These are phyloP conservation scores for Malassezia cuniculi DNA, from an alignment of 1,284 basidiomycete species.

Conservation along the genomic window DNA sequence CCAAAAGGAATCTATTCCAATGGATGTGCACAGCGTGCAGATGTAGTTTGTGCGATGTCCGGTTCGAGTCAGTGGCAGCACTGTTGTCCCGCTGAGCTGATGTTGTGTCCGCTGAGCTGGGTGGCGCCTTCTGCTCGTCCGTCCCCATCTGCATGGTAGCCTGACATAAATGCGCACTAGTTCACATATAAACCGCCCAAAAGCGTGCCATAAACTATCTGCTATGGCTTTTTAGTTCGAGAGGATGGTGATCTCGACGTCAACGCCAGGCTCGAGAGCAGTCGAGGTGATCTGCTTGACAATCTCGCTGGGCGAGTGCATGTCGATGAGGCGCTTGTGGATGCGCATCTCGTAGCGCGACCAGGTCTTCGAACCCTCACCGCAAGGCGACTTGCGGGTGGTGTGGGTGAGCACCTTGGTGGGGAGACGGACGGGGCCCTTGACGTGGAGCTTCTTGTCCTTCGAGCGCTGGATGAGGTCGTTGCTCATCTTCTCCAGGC, in stretches of 20 bases:
- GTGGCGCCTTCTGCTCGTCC: no score
- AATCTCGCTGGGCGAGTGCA: conserved; percentile 95
- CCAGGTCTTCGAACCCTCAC: conserved; percentile 99
- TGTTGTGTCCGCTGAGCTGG: no score
- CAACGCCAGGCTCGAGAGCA: conserved; percentile 95
- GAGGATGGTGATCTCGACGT: conserved; percentile 98
- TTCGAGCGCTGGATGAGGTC: conserved; percentile 98
- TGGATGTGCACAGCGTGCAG: background rate
- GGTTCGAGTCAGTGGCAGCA: no score
- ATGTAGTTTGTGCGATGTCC: no score
- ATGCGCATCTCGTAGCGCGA: conserved; percentile 98
- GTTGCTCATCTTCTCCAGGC: conserved; percentile 83
- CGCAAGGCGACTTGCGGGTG: conserved; percentile 63
- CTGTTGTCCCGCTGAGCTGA: no score
- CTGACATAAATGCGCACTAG: no score
- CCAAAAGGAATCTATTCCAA: conserved; percentile 8
- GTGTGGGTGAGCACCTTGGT: conserved; percentile 98
- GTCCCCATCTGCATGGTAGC: no score
- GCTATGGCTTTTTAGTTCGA: conserved; percentile 40
- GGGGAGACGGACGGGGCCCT: conserved; percentile 95
- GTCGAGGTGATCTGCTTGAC: conserved; percentile 99
- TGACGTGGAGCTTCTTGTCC: conserved; percentile 98
- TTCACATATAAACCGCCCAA: no score
- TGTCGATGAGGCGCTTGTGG: conserved; percentile 98
- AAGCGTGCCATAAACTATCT: no score